Evolutionary conservation across 2,329 filamentous ascomycete genomes (phyloP).

Genomic region (Pseudogymnoascus sp.): DNA sequence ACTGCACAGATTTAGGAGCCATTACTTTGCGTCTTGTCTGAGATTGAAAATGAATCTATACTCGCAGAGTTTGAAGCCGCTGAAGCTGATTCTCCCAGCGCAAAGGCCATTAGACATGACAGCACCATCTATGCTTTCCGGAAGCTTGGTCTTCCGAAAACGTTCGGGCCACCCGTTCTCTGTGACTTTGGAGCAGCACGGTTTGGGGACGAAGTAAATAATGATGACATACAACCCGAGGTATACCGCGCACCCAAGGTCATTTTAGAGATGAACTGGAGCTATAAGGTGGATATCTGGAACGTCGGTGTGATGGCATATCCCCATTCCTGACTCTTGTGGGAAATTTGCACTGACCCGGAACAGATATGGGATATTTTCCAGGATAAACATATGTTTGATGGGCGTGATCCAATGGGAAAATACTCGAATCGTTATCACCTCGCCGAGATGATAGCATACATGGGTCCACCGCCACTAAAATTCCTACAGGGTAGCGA

Average conservation of each 20-base stretch:
- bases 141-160: constrained; percentile 23
- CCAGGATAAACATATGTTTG: constrained; percentile 12
- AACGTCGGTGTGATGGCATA: constrained; percentile 29
- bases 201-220: constrained; percentile 13
- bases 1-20: constrained; percentile 10
- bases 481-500: constrained; percentile 17
- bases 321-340: constrained; percentile 11
- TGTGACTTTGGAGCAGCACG: constrained; percentile 25
- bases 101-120: constrained; percentile 26
- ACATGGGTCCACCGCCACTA: constrained; percentile 32
- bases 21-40: constrained; percentile 23
- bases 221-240: constrained; percentile 18
- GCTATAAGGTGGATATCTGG: constrained; percentile 30
- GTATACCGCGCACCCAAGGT: constrained; percentile 22
- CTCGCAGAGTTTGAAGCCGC: constrained; percentile 23
- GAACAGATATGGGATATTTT: constrained; percentile 16
- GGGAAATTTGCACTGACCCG: constrained; percentile 20
- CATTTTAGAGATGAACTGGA: constrained; percentile 16
- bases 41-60: constrained; percentile 24
- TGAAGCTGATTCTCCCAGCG: constrained; percentile 22
- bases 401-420: background rate
- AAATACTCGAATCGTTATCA: constrained; percentile 29
- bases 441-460: constrained; percentile 35
- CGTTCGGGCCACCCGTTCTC: constrained; percentile 22
- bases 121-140: constrained; percentile 24